phyloP scores from a whole-genome alignment of 2,329 filamentous ascomycete genomes.

The Ceratocystis ficicola region DNA sequence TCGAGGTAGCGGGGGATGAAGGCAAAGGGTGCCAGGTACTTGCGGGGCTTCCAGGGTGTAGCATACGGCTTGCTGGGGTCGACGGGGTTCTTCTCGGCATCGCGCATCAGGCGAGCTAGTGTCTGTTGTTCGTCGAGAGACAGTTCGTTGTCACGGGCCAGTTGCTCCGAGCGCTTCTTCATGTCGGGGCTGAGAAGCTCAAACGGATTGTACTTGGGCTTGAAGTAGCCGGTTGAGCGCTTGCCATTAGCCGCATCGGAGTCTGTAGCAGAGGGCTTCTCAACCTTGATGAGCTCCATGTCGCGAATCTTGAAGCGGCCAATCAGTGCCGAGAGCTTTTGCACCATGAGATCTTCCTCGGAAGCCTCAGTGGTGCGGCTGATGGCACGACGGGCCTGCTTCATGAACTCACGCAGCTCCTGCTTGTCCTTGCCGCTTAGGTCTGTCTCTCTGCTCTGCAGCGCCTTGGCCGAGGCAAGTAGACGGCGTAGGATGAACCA shows the following conservation, averaged over 20 bases:
- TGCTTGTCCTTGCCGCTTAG: conserved; percentile 63
- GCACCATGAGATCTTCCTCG: conserved; percentile 39
- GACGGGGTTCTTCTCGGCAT: conserved; percentile 61
- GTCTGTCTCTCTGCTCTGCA: conserved; percentile 35
- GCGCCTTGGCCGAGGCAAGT: conserved; percentile 45
- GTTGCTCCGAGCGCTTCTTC: conserved; percentile 28
- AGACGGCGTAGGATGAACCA: conserved; percentile 37
- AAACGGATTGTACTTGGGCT: conserved; percentile 21
- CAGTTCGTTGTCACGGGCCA: conserved; percentile 30
- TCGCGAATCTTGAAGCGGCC: conserved; percentile 34
- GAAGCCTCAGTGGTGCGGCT: conserved; percentile 29
- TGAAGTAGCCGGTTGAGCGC: conserved; percentile 3
- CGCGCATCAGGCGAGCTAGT: conserved; percentile 45
- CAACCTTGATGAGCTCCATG: conserved; percentile 21
- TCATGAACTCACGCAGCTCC: conserved; percentile 59
- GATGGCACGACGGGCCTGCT: conserved; percentile 51
- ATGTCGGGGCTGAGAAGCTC: conserved; percentile 11
- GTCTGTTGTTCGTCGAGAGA: conserved; percentile 41
- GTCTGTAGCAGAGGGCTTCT: conserved; percentile 1
- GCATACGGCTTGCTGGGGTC: conserved; percentile 71
- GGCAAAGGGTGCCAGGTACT: conserved; percentile 82
- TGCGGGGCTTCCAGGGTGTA: conserved; percentile 78
- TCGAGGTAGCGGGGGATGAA: conserved; percentile 93
- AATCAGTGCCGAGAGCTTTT: conserved; percentile 42
- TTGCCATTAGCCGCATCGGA: conserved; percentile 12